Conservation (phyloP, 257 asterid species). For the Fraxinus americana region DNA sequence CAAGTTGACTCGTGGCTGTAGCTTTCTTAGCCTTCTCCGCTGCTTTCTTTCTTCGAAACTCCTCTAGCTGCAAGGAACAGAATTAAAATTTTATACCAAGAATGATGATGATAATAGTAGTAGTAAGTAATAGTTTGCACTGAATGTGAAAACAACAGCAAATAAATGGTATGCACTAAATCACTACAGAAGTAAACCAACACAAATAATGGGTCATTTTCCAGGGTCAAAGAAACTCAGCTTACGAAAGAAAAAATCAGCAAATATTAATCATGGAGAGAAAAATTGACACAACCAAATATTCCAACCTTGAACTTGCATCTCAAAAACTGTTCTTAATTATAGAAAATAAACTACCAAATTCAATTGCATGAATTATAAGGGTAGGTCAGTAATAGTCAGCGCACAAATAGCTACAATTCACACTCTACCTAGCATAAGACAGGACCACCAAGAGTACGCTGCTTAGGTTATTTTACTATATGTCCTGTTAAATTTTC, state of each 20-base stretch:
- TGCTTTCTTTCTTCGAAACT: conserved; percentile 87
- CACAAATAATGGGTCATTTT: background rate
- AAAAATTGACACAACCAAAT: background rate
- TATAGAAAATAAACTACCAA: background rate
- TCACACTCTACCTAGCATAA: background rate
- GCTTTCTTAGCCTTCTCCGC: conserved; percentile 71
- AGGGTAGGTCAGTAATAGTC: background rate
- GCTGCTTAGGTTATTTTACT: background rate
- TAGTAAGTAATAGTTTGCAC: background rate
- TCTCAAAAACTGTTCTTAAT: background rate
- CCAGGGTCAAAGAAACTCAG: background rate
- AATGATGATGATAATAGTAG: background rate
- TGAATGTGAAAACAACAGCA: background rate
- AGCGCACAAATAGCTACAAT: too few relatives aligned
- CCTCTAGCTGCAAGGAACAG: conserved; percentile 66
- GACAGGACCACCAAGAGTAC: background rate
- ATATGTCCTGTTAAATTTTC: background rate
- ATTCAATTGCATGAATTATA: background rate
- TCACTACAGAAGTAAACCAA: background rate
- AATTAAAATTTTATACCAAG: conserved; percentile 5
- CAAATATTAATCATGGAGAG: conserved; percentile 1
- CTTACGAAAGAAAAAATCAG: conserved; percentile 1
- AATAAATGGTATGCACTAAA: background rate
- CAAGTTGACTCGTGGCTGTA: conserved; percentile 41
- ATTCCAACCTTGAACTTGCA: background rate